Evolutionary conservation across 2,329 filamentous ascomycete species (phyloP), one percentile per base, ranked within the genome.

Genomic region (Pseudogymnoascus sp.): DNA sequence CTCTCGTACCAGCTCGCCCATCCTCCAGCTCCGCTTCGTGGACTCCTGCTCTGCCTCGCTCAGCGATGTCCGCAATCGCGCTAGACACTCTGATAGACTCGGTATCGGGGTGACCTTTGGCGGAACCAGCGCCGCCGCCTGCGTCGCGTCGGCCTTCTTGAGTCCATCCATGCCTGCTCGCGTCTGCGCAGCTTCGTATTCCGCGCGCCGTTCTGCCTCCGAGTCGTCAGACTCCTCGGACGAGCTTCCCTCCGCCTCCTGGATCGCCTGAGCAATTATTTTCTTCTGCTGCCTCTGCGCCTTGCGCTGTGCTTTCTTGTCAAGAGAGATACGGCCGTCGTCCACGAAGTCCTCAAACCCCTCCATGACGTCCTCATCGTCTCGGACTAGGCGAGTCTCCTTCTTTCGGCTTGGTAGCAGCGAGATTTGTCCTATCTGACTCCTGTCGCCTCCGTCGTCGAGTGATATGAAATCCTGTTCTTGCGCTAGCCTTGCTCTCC

Each of bases 341-440:
- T 95, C 90, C 7, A 95, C 90, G 70, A 90, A 96, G 63, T 93
- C 89, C 66, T 98, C 93, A 70, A 96, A 98, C 0, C 92, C 93
- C 77, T 98, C 95, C 39, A 90, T 90, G 0, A 97, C 83, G 71
- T 98, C 92, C 73, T 98, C 93, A 70, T 98, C 93, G 36, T 97
- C 92, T 45, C 83, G 84, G 5, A 92, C 83, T 1, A 98, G 82
- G 1, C 93, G 84, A 5, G 89, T 90, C 66, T 92, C 83, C 68
- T 89, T 85, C 70, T 87, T 85, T 68, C 85, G 85, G 16, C 78
- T 77, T 62, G 80, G 77, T 2, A 82, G 73, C 1, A 84, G 77
- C 21, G 70, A 73, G 2, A 71, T 60, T 31, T 69, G 63, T 4
- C 45, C 34, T 61, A 61, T 61, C 28, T 37, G 31, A 2, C 48